These are phyloP conservation scores for Pleurotus tuber-regium DNA, from an alignment of 768 basidiomycete species.

Conservation along the genomic window DNA sequence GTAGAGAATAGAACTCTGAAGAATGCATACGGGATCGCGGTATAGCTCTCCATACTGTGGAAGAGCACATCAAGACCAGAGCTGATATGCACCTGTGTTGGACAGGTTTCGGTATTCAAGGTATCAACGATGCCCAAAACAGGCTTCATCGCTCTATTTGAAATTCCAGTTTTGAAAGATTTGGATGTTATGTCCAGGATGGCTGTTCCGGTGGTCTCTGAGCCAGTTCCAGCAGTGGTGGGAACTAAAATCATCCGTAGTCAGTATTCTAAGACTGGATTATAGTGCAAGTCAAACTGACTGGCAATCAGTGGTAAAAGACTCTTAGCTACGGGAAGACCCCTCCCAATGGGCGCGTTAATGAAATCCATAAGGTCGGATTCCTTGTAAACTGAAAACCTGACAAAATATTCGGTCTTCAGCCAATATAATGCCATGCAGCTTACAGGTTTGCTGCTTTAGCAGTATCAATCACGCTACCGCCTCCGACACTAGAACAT, in stretches of 20 bases:
- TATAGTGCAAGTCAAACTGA: neutral
- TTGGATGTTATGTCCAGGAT: slow-evolving; percentile 89
- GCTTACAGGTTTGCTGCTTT: slow-evolving; percentile 88
- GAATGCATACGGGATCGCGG: slow-evolving; percentile 74
- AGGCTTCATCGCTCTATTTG: slow-evolving; percentile 88
- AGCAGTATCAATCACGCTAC: slow-evolving; percentile 93
- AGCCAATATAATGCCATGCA: neutral
- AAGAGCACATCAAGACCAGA: slow-evolving; percentile 95
- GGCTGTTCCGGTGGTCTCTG: slow-evolving; percentile 93
- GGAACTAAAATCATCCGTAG: slow-evolving; percentile 34
- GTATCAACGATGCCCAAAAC: slow-evolving; percentile 86
- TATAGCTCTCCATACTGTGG: slow-evolving; percentile 94
- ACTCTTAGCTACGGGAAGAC: slow-evolving; percentile 71
- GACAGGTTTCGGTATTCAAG: slow-evolving; percentile 87
- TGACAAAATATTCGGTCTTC: slow-evolving; percentile 23
- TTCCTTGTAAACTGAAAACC: slow-evolving; percentile 89
- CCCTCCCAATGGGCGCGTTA: slow-evolving; percentile 94
- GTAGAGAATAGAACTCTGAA: slow-evolving; percentile 10
- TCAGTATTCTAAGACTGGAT: neutral
- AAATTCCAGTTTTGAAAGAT: slow-evolving; percentile 96
- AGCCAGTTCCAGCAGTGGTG: slow-evolving; percentile 81
- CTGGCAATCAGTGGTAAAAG: slow-evolving; percentile 81
- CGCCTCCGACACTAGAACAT: slow-evolving; percentile 90
- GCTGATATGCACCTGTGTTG: slow-evolving; percentile 89
- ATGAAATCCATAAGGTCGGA: slow-evolving; percentile 94